phyloP scores from a whole-genome alignment of 2,329 filamentous ascomycete species.

The Diaporthe amygdali region DNA sequence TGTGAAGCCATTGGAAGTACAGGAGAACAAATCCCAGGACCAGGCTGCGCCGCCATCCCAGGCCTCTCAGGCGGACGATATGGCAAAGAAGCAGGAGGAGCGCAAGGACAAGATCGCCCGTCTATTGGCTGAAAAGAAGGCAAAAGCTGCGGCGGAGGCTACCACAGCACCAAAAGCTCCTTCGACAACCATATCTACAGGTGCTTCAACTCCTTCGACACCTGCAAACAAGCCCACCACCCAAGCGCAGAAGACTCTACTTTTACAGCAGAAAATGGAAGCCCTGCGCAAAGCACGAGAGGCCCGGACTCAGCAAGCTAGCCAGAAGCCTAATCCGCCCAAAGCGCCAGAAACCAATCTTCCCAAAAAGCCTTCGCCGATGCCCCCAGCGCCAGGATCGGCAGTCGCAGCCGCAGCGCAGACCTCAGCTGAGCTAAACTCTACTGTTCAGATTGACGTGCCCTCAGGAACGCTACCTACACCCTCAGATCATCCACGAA shows the following conservation, averaged over 20 bases:
- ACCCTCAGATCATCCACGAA: neutral
- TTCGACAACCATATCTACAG: slow-evolving; percentile 4
- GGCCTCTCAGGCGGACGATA: slow-evolving; percentile 18
- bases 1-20: neutral
- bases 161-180: slow-evolving; percentile 23
- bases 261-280: slow-evolving; percentile 80
- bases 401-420: slow-evolving; percentile 2
- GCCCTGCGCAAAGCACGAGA: slow-evolving; percentile 66
- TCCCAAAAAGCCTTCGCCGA: neutral
- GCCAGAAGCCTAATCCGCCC: slow-evolving; percentile 29
- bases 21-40: neutral
- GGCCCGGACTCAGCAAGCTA: slow-evolving; percentile 43
- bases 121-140: slow-evolving; percentile 74
- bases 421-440: neutral
- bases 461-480: neutral
- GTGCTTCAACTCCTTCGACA: neutral
- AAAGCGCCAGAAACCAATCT: slow-evolving; percentile 15
- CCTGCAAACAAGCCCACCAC: slow-evolving; percentile 43
- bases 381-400: neutral
- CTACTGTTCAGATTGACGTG: neutral
- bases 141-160: slow-evolving; percentile 46
- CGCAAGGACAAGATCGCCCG: slow-evolving; percentile 79
- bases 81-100: slow-evolving; percentile 56
- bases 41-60: neutral
- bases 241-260: slow-evolving; percentile 73